Base-by-base conservation (phyloP, 495 filamentous ascomycete genomes). In the Penicillium salamii region DNA sequence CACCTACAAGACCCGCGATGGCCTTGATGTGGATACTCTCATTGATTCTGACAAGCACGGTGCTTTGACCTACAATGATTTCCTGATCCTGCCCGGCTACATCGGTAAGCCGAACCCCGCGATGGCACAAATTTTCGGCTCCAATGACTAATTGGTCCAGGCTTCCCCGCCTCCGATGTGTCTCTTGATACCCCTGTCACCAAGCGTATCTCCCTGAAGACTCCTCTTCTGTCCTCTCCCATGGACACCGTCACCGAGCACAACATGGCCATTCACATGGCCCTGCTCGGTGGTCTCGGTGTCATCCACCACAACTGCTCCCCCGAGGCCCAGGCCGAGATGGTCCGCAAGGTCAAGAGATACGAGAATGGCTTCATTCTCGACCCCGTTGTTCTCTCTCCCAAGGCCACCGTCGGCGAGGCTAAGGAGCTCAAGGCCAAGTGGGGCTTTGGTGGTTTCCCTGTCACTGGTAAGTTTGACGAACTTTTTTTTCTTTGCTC, bases 191-290 rank as follows among this genome's bases (percentile, higher is more conserved):
- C 91, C 14, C 89, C 88, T 32, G 81, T 99, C 53, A 97, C 93
- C 53, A 95, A 91, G 81, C 84, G 89, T 56, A 92, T 97, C 68
- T 82, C 85, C 12, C 75, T 99, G 58, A 99, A 96, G 79, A 90
- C 89, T 8, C 93, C 93, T 33, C 85, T 99, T 58, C 79, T 96
- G 39, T 97, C 95, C 19, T 97, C 91, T 19, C 95, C 93, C 58
- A 99, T 99, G 93, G 93, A 99, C 78, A 99, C 93, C 28, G 93
- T 99, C 61, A 99, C 93, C 12, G 93, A 97, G 73, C 87, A 95
- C 69, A 90, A 93, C 66, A 99, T 99, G 93, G 93, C 93, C 42
- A 97, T 99, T 59, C 89, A 96, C 75, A 96, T 99, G 87, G 93
- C 93, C 28, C 81, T 97, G 39, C 86, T 97, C 59, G 93, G 93